Evolutionary conservation across 2,329 filamentous ascomycete genomes (phyloP), one percentile per base, ranked within the genome.

Genomic region (Neonectria punicea): DNA sequence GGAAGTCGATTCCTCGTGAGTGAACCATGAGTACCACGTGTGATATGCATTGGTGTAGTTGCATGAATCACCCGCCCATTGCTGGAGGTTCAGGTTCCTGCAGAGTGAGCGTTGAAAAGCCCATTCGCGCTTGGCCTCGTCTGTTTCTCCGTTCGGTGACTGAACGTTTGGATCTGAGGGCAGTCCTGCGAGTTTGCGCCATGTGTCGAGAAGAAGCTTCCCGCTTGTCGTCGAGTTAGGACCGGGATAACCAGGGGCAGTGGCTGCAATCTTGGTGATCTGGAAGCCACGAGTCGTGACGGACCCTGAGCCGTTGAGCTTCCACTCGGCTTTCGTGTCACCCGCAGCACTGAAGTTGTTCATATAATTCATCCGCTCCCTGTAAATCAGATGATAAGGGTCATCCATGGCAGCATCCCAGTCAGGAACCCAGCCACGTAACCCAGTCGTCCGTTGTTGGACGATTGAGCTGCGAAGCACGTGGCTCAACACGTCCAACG

Each of bases 361-460:
- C 34, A 66, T n/a, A 4, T 50, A 11, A 25, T 41, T 51, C 13
- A 50, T 57, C 4, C 54, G 54, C 18, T 44, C 49, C 20, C 36
- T 41, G 6, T 63, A 58, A 8, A 64, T 41, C 2, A 64, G 39
- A 22, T 66, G 60, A 51, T 59, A 53, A 10, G 39, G 18, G 3
- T 57, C 64, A 8, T 66, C 36, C 36, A 66, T 53, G 8, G 39
- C 39, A n/a, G 61, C 60, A 16, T 58, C 55, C 61, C 58, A 60
- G 25, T 64, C 64, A 9, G 61, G 60, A 39, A 58, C 57, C 61
- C 64, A 54, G 30, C 61, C 61, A 8, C 53, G 53, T 9, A 67
- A 5, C 4, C 34, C 34, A 6, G 5, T 36, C 53, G 3, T 28
- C 11, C 9, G 34, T 5, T 36, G 34, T 10, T 36, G 34, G 5